Evolutionary conservation across 2,329 filamentous ascomycete genomes (phyloP).

Genomic region (Botrytis hyacinthi): DNA sequence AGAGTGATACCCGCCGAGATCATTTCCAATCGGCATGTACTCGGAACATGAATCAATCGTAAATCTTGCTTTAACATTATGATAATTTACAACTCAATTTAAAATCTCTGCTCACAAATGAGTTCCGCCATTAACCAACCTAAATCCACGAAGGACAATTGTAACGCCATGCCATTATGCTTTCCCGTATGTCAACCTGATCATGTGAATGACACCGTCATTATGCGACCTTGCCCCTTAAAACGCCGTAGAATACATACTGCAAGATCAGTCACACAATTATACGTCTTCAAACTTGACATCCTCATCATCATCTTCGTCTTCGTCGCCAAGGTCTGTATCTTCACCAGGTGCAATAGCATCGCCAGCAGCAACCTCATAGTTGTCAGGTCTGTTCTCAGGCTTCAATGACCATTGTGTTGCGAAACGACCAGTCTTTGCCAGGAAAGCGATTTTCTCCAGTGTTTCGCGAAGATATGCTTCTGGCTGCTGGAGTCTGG

Average conservation of each 20-base stretch:
- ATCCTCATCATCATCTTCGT: conserved; percentile 62
- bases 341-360: conserved; percentile 48
- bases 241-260: conserved; percentile 20
- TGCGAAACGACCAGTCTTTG: conserved; percentile 80
- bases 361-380: conserved; percentile 54
- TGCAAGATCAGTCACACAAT: background rate
- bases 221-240: background rate
- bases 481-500: conserved; percentile 79
- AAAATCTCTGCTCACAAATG: background rate
- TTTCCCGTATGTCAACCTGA: conserved; percentile 12
- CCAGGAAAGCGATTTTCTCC: conserved; percentile 76
- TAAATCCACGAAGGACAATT: background rate
- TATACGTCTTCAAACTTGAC: conserved; percentile 76
- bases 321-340: conserved; percentile 52
- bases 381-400: conserved; percentile 59
- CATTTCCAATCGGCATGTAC: background rate
- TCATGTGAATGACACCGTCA: conserved; percentile 8
- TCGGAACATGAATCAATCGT: background rate
- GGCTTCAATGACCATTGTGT: conserved; percentile 81
- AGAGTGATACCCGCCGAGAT: conserved; percentile 1
- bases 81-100: conserved; percentile 6
- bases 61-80: conserved; percentile 2
- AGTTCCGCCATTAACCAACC: background rate
- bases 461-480: conserved; percentile 85
- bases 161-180: conserved; percentile 18